Percentiles rank a stretch among this genome's conserved stretches.
phyloP scores from a whole-genome alignment of 2,329 filamentous ascomycete species.

The Ophiostoma piceae region DNA sequence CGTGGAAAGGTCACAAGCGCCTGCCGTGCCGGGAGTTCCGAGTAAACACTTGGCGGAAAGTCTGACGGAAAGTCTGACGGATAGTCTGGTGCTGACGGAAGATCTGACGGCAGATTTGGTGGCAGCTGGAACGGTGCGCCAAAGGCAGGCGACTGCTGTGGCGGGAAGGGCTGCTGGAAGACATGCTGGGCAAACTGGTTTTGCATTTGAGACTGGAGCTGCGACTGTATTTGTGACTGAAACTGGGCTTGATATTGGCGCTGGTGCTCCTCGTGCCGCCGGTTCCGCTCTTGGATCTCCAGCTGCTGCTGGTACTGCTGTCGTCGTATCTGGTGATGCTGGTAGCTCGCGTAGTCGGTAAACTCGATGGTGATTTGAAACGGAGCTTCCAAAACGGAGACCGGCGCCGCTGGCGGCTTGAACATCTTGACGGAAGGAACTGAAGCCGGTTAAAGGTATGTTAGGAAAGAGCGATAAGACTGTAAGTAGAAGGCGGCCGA shows the following conservation, averaged over 20 bases:
- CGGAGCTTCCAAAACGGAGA: conserved; percentile 39
- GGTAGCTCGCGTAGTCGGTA: conserved; percentile 30
- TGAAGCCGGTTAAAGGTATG: not conserved
- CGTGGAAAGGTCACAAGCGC: not conserved
- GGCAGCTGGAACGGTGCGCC: not conserved
- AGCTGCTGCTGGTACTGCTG: conserved; percentile 21
- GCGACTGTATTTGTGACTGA: conserved; percentile 22
- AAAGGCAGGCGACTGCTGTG: not conserved
- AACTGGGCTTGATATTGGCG: conserved; percentile 26
- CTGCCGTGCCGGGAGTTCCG: not conserved
- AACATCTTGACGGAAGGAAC: conserved; percentile 43
- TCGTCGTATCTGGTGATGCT: conserved; percentile 22
- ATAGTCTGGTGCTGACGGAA: not conserved
- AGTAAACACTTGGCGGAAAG: not conserved
- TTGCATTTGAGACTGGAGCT: conserved; percentile 14
- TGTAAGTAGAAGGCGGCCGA: not conserved
- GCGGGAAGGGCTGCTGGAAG: not conserved
- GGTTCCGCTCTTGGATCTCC: conserved; percentile 8
- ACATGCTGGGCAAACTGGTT: conserved; percentile 18
- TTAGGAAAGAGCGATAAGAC: conserved; percentile 5
- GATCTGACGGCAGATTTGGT: not conserved
- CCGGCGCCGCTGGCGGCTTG: conserved; percentile 48
- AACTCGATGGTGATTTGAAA: conserved; percentile 40
- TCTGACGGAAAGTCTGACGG: not conserved
- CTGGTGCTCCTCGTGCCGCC: conserved; percentile 22